Base-by-base conservation (phyloP, 2,329 filamentous ascomycete species). In the Fusarium pininemorale region DNA sequence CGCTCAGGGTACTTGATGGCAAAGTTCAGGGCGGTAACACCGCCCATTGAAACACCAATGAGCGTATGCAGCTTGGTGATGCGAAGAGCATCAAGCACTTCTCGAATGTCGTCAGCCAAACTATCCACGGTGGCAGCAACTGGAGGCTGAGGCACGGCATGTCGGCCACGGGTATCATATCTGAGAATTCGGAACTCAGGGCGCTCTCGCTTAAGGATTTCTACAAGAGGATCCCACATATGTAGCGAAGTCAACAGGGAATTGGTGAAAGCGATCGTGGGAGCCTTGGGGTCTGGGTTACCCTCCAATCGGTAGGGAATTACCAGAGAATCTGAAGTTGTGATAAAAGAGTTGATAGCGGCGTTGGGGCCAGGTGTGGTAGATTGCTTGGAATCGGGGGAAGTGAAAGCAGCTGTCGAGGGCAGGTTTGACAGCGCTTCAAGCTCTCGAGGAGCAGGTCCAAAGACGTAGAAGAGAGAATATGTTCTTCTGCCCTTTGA, bases 191-290 rank as follows among this genome's bases (percentile, higher is more conserved):
- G 91, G 80, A 94, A 91, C 44, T 90, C 86, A 7, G 90, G 89
- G 30, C 91, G 89, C 42, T 88, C 78, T 1, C 83, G 80, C 57
- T 87, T 87, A 74, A 96, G 87, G n/a, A 89, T 83, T 2, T 85
- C 83, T 2, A 96, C 84, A 67, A 97, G 90, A 4, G 86, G 86
- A 76, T 96, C 92, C 94, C 94, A 97, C 88, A 97, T 96, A 80
- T 89, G 86, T 73, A 92, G 87, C 54, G 92, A 90, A 6, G 93
- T 94, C 13, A 97, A 88, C 56, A 97, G 91, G 3, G 92, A 95
- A 85, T 97, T 97, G 82, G 88, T 88, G 75, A 95, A 92, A 26
- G 94, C 90, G 16, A 97, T 86, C 0, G 92, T 88, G 0, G 94
- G 94, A 0, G 94, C 93, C 26, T 88, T 79, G 0, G 91, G 89